These are phyloP conservation scores for Spergularia azorica DNA, from an alignment of 179 eudicot genomes.

Conservation along the genomic window DNA sequence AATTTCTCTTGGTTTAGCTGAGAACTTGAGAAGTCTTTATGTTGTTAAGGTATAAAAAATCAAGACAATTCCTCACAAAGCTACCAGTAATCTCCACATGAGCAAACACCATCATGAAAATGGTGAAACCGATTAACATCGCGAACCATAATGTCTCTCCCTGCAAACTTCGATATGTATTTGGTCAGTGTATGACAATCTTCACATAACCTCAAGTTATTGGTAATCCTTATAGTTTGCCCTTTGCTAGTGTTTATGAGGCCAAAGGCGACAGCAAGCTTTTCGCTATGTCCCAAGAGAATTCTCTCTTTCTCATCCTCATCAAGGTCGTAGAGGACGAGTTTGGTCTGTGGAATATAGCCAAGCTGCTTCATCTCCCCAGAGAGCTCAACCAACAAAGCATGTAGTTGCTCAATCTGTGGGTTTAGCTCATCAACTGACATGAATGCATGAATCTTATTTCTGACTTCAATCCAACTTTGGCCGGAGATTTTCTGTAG, in stretches of 20 bases:
- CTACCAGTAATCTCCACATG: constrained; percentile 93
- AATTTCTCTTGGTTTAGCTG: constrained; percentile 12
- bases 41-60: constrained; percentile 10
- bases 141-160: constrained; percentile 81
- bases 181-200: constrained; percentile 91
- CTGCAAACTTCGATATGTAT: constrained; percentile 66
- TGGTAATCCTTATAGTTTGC: constrained; percentile 70
- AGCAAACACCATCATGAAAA: constrained; percentile 87
- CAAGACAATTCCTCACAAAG: constrained; percentile 14
- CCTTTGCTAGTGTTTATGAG: constrained; percentile 71
- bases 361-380: constrained; percentile 65
- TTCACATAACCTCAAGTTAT: constrained; percentile 90
- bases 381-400: constrained; percentile 49
- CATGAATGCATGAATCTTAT: constrained; percentile 48
- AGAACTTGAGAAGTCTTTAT: constrained; percentile 28
- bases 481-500: constrained; percentile 56
- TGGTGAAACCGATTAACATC: constrained; percentile 88
- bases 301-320: constrained; percentile 72
- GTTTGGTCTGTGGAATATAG: constrained; percentile 50
- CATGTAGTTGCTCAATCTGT: constrained; percentile 55
- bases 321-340: constrained; percentile 75
- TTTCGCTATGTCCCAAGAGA: constrained; percentile 89
- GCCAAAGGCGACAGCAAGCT: constrained; percentile 92
- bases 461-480: constrained; percentile 65
- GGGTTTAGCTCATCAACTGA: constrained; percentile 74